Evolutionary conservation across 306 rosid species (phyloP).

Genomic region (Vachellia pachyceras): DNA sequence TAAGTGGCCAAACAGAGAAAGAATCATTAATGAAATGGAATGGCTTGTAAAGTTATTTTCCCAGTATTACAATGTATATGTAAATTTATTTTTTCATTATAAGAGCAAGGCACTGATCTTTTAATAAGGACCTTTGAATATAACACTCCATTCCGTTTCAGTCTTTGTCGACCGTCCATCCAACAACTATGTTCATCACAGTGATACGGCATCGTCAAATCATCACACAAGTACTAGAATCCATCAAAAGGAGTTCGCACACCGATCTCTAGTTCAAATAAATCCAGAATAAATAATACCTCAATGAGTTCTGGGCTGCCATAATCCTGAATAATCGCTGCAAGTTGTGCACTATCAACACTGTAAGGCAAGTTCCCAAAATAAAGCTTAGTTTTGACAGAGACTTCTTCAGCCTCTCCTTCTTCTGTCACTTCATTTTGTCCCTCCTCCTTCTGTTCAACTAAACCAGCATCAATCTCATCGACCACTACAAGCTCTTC

Average conservation of each 20-base stretch:
- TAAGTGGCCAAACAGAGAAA: too few relatives aligned
- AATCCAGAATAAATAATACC: conserved; percentile 47
- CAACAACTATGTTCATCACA: not conserved
- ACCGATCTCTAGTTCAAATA: not conserved
- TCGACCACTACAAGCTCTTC: conserved; percentile 57
- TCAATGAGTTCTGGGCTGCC: conserved; percentile 87
- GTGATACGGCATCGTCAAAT: not conserved
- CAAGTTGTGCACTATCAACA: conserved; percentile 94
- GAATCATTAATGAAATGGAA: too few relatives aligned
- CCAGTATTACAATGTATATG: not conserved
- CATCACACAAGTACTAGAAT: not conserved
- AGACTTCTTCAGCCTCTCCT: conserved; percentile 41
- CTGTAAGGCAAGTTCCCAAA: conserved; percentile 95
- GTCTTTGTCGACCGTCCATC: not conserved
- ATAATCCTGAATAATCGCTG: conserved; percentile 79
- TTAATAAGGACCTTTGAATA: not conserved
- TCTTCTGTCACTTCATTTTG: conserved; percentile 31
- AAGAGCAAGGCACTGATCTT: not conserved
- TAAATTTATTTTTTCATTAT: not conserved
- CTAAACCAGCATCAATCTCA: conserved; percentile 27
- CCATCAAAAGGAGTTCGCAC: not conserved
- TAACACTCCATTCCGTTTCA: not conserved
- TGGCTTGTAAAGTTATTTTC: not conserved
- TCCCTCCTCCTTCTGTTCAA: conserved; percentile 25
- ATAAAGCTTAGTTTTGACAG: conserved; percentile 77